Conservation (phyloP, 2,329 filamentous ascomycete species). For the Acephala macrosclerotiorum region DNA sequence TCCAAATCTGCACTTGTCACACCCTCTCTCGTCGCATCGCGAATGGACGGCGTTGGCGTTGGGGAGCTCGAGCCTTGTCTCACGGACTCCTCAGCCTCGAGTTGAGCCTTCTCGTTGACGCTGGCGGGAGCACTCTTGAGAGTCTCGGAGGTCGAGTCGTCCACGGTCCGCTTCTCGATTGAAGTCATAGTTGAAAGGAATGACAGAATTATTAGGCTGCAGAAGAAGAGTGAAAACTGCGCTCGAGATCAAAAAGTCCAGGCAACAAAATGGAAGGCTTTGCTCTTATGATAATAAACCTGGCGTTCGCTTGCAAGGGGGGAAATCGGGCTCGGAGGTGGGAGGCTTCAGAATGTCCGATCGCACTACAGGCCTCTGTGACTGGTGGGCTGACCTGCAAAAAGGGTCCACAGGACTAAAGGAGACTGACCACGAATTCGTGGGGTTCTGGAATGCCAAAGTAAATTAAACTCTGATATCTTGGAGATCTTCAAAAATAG, state of each 20-base stretch:
- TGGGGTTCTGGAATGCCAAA: background rate
- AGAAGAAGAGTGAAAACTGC: conserved; percentile 1
- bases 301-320: background rate
- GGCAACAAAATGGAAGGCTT: background rate
- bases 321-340: background rate
- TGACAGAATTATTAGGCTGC: conserved; percentile 1
- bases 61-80: conserved; percentile 24
- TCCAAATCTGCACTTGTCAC: conserved; percentile 29
- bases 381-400: background rate
- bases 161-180: conserved; percentile 22
- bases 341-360: background rate
- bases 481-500: background rate
- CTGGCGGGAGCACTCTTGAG: conserved; percentile 29
- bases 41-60: conserved; percentile 15
- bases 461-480: background rate
- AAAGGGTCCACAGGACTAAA: background rate
- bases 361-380: background rate
- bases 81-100: conserved; percentile 22
- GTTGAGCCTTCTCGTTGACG: conserved; percentile 25
- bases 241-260: conserved; percentile 3
- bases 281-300: background rate
- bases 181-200: conserved; percentile 20
- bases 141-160: conserved; percentile 31
- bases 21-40: conserved; percentile 13
- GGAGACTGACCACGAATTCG: background rate